Evolutionary conservation across 768 basidiomycete genomes (phyloP).

Genomic region (Coprinopsis marcescibilis): DNA sequence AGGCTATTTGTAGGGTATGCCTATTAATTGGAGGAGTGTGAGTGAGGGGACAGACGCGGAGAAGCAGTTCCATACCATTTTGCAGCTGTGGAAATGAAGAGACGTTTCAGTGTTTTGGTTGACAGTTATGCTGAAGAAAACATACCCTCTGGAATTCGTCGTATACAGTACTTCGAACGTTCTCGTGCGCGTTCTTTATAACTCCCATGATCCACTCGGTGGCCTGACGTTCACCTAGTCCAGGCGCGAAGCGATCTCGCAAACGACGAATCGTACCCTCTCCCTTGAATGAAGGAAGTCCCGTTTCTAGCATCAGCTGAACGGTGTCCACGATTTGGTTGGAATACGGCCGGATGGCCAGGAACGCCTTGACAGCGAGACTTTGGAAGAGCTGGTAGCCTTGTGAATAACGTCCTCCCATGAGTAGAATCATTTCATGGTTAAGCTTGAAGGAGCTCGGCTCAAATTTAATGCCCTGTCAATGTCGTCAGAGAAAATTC

Average conservation of each 20-base stretch:
- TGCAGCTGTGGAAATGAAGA: slow-evolving; percentile 12
- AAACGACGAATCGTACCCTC: slow-evolving; percentile 86
- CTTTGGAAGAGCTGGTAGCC: slow-evolving; percentile 94
- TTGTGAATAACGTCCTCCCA: slow-evolving; percentile 93
- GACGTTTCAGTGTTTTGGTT: background rate
- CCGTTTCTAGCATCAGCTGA: slow-evolving; percentile 91
- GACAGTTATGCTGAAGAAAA: background rate
- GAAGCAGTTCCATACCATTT: slow-evolving; percentile 11
- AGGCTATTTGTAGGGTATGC: slow-evolving; percentile 43
- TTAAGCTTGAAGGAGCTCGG: slow-evolving; percentile 97
- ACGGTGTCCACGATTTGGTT: slow-evolving; percentile 87
- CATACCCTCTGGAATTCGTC: slow-evolving; percentile 89
- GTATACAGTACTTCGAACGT: slow-evolving; percentile 87
- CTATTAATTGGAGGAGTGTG: slow-evolving; percentile 16
- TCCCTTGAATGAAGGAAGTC: slow-evolving; percentile 94
- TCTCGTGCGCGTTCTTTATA: slow-evolving; percentile 92
- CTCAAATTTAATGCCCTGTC: slow-evolving; percentile 96
- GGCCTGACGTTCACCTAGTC: slow-evolving; percentile 81
- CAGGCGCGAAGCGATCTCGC: slow-evolving; percentile 78
- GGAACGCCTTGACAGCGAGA: slow-evolving; percentile 92
- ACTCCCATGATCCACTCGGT: slow-evolving; percentile 90
- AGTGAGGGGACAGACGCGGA: background rate
- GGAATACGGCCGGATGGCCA: slow-evolving; percentile 91
- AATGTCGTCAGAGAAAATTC: slow-evolving; percentile 4
- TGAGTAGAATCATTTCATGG: slow-evolving; percentile 96